Conservation (phyloP, 2,329 filamentous ascomycete species). For the Aureobasidium namibiae region DNA sequence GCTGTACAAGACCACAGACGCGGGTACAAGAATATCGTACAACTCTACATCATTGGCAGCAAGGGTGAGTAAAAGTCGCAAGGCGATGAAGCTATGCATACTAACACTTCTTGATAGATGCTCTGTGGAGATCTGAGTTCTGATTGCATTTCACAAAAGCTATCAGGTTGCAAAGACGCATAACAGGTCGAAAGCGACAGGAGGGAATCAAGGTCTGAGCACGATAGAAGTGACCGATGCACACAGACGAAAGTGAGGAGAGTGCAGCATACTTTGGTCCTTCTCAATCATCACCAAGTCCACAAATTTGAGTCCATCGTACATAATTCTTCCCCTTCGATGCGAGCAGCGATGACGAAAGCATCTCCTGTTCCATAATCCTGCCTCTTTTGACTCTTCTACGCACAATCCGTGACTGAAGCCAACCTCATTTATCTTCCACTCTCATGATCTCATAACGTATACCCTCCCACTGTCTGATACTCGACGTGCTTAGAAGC, state of each 20-base stretch:
- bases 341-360: too few species aligned
- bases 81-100: neutral
- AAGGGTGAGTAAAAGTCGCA: neutral
- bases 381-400: too few species aligned
- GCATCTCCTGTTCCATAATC: too few species aligned
- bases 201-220: neutral
- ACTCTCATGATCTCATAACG: neutral
- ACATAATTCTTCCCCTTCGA: too few species aligned
- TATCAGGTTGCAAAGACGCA: neutral
- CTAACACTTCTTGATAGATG: neutral
- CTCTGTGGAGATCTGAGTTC: neutral
- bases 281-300: too few species aligned
- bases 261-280: too few species aligned
- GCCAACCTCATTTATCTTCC: too few species aligned
- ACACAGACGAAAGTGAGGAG: too few species aligned
- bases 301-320: too few species aligned
- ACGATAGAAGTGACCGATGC: too few species aligned
- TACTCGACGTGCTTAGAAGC: neutral
- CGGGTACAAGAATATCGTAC: neutral
- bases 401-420: too few species aligned
- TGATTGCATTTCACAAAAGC: neutral
- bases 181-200: too few species aligned
- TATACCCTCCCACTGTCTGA: neutral
- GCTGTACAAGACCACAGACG: neutral
- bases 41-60: neutral